A percentile compares a stretch with the other conserved stretches of the same genome.
Conservation (phyloP, 176 grass and related monocot species). For the Aechmea fasciata region DNA sequence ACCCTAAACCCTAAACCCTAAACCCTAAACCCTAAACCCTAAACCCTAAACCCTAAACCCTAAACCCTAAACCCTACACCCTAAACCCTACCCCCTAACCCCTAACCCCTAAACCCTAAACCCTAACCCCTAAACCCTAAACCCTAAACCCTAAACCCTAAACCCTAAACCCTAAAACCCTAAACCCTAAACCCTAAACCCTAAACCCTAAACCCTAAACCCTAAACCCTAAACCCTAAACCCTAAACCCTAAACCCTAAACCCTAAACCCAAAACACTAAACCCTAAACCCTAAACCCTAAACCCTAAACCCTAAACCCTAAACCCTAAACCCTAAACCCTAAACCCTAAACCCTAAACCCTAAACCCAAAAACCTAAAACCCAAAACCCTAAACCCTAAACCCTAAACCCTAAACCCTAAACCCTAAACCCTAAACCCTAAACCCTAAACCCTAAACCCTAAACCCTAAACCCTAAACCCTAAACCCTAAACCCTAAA, state of each 20-base stretch:
- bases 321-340: conserved; percentile 27
- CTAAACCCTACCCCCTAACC: conserved; percentile 10
- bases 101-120: conserved; percentile 10
- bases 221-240: conserved; percentile 25
- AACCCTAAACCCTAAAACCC: conserved; percentile 20
- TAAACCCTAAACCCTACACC: too few species aligned
- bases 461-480: conserved; percentile 28
- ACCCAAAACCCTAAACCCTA: conserved; percentile 23
- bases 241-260: conserved; percentile 22
- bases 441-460: conserved; percentile 21
- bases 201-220: conserved; percentile 23
- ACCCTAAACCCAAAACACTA: too few species aligned
- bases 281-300: conserved; percentile 19
- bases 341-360: conserved; percentile 21
- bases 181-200: conserved; percentile 23
- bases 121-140: conserved; percentile 18
- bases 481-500: conserved; percentile 22
- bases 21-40: conserved; percentile 21
- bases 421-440: conserved; percentile 23
- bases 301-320: conserved; percentile 26
- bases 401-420: conserved; percentile 22
- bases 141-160: conserved; percentile 18
- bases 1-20: conserved; percentile 20
- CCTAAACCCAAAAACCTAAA: too few species aligned
- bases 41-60: conserved; percentile 18